These are phyloP conservation scores for Ormosia emarginata DNA, from an alignment of 306 rosid genomes.

Conservation along the genomic window DNA sequence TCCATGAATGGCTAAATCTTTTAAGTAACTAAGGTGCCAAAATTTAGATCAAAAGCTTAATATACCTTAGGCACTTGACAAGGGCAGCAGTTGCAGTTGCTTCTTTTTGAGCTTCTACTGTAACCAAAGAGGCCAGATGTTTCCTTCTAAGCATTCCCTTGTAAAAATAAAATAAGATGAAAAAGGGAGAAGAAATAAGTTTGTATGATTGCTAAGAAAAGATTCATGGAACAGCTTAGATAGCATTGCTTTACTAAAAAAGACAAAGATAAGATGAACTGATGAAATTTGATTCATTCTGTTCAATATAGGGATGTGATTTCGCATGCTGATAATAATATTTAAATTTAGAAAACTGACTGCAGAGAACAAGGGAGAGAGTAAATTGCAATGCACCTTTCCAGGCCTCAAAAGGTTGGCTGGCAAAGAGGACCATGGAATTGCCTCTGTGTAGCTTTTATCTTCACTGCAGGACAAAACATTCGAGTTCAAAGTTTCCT, in stretches of 20 bases:
- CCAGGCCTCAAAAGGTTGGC: slow-evolving; percentile 55
- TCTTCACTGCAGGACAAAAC: slow-evolving; percentile 42
- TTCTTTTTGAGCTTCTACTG: slow-evolving; percentile 83
- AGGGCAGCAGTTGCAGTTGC: slow-evolving; percentile 64
- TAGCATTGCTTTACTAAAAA: not conserved
- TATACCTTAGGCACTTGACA: slow-evolving; percentile 76
- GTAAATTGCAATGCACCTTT: slow-evolving; percentile 37
- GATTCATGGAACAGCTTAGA: not conserved
- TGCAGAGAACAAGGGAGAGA: not conserved
- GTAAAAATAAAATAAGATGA: slow-evolving; percentile 20
- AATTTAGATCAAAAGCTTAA: not conserved
- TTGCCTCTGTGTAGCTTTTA: slow-evolving; percentile 43
- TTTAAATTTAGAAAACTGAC: not conserved
- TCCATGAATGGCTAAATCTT: not conserved
- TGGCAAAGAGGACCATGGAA: slow-evolving; percentile 69
- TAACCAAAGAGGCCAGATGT: slow-evolving; percentile 70
- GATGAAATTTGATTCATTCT: not conserved
- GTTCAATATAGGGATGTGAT: not conserved
- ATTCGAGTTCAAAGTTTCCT: slow-evolving; percentile 54
- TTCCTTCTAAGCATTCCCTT: slow-evolving; percentile 88
- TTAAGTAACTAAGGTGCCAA: not conserved
- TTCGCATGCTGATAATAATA: not conserved
- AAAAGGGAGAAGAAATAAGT: not conserved
- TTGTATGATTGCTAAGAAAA: not conserved
- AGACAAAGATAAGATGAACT: not conserved